Evolutionary conservation across 768 basidiomycete genomes (phyloP).

Genomic region (Suillus brevipes): DNA sequence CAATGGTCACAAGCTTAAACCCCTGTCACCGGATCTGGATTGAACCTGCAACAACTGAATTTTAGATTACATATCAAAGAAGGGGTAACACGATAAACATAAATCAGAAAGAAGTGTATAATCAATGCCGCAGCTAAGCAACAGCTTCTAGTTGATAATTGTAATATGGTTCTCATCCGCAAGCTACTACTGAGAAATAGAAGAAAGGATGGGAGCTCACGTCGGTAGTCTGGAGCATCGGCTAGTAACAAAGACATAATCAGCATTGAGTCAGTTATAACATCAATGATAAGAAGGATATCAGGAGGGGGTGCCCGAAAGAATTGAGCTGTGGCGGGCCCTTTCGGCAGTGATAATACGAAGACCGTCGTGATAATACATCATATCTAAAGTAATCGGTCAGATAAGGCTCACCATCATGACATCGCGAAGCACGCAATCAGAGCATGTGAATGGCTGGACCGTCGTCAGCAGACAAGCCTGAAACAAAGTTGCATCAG

Average conservation of each 20-base stretch:
- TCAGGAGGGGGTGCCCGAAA: slow-evolving; percentile 83
- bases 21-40: background rate
- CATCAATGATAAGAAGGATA: slow-evolving; percentile 18
- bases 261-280: slow-evolving; percentile 9
- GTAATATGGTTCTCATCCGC: slow-evolving; percentile 29
- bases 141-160: slow-evolving; percentile 89
- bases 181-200: slow-evolving; percentile 2
- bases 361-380: slow-evolving; percentile 92
- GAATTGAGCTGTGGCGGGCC: slow-evolving; percentile 90
- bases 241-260: background rate
- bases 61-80: slow-evolving; percentile 1
- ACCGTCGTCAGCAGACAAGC: background rate
- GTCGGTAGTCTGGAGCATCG: background rate
- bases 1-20: no score
- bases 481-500: slow-evolving; percentile 4
- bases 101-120: slow-evolving; percentile 40
- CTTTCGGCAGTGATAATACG: slow-evolving; percentile 82
- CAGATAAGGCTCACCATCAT: slow-evolving; percentile 34
- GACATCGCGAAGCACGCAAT: slow-evolving; percentile 18
- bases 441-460: background rate
- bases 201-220: slow-evolving; percentile 1
- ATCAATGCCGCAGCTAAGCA: slow-evolving; percentile 76
- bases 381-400: slow-evolving; percentile 42
- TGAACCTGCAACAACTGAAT: background rate
- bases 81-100: background rate